phyloP scores from a whole-genome alignment of 1,284 basidiomycete genomes.

The Rhodofomes roseus region DNA sequence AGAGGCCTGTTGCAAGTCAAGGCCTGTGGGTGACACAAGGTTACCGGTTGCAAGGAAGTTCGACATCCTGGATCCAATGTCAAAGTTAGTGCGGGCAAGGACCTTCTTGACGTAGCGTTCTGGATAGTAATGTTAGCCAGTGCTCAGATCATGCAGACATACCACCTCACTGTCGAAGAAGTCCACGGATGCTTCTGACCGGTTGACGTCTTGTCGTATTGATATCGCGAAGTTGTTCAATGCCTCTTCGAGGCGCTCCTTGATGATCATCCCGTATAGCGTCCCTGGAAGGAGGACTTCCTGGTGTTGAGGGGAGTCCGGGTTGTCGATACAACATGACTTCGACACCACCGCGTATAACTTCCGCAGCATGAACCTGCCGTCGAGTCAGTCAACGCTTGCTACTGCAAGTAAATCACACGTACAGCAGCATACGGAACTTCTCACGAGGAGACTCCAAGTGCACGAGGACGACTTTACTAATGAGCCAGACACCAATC shows the following conservation, averaged over 20 bases:
- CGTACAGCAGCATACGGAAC: slow-evolving; percentile 92
- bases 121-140: slow-evolving; percentile 28
- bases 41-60: slow-evolving; percentile 99
- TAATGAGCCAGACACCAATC: slow-evolving; percentile 82
- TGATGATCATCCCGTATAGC: slow-evolving; percentile 97
- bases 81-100: slow-evolving; percentile 80
- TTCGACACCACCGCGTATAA: slow-evolving; percentile 91
- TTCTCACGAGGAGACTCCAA: slow-evolving; percentile 90
- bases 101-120: slow-evolving; percentile 84
- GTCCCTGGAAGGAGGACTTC: slow-evolving; percentile 95
- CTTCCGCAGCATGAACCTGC: slow-evolving; percentile 96
- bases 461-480: slow-evolving; percentile 90
- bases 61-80: slow-evolving; percentile 86
- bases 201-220: slow-evolving; percentile 74
- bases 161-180: slow-evolving; percentile 78
- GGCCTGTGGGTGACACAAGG: slow-evolving; percentile 89
- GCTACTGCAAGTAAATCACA: slow-evolving; percentile 6
- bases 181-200: slow-evolving; percentile 72
- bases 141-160: background rate
- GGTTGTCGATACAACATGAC: slow-evolving; percentile 92
- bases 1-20: slow-evolving; percentile 95
- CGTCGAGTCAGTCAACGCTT: background rate
- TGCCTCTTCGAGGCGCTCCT: slow-evolving; percentile 93
- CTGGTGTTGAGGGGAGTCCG: slow-evolving; percentile 98
- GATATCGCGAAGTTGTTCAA: slow-evolving; percentile 73